Base-by-base conservation (phyloP, 345 rosid genomes). In the Populus euphratica region DNA sequence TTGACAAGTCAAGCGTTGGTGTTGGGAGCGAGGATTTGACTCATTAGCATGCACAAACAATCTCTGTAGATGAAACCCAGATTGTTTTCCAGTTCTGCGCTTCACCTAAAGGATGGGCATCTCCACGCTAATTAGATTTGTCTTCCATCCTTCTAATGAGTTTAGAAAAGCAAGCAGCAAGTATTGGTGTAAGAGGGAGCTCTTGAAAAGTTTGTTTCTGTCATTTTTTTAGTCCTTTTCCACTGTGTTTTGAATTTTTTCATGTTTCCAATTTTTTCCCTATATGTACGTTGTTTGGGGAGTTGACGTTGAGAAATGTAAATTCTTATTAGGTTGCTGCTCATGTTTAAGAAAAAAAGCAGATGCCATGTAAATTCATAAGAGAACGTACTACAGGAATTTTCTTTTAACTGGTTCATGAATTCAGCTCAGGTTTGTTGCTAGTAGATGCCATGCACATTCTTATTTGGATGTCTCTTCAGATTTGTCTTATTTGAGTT, bases 1-100 rank as follows among this genome's bases (percentile, higher is more conserved):
- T 88, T 35, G 95, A 92, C 82, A 93, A 89, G 86, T 92, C 97
- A 41, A 92, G 91, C 78, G 86, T 87, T 25, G 94, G 98, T 77
- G 90, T 88, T 14, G 96, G 86, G 61, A 90, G 94, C 78, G 97
- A 91, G 77, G 97, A 90, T 83, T 76, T 90, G 86, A 83, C 83
- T 86, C 90, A 81, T 70, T 88, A 86, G 86, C 83, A 81, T n/a
- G 8, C 43, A 17, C 31, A 31, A 41, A 56, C 21, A 69, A 69
- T 78, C 80, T 68, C 49, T 79, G 87, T 84, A 85, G 78, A 83
- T 82, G 86, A 70, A 66, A 75, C 38, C 31, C 50, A 64, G 64
- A 59, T 59, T 73, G 63, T 73, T 71, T 79, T 79, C 67, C 68
- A 70, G 82, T 75, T 78, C 74, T 68, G 56, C 23, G 78, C 77